Conservation (phyloP, 148 eudicot species). For the Diospyros kaki region DNA sequence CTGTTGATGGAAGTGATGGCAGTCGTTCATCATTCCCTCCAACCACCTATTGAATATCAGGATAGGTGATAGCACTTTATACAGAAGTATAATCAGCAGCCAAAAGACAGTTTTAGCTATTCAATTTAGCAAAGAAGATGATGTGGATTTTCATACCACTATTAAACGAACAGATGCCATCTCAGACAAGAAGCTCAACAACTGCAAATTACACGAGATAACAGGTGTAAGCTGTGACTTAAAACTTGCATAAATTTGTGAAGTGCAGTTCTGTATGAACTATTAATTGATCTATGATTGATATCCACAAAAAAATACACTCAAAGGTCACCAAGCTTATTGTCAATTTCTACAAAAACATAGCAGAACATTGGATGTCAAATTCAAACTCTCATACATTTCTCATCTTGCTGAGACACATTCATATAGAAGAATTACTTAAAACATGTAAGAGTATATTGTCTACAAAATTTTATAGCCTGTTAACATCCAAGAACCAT, state of each 20-base stretch:
- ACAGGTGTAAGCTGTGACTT: not conserved
- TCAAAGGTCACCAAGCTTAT: not conserved
- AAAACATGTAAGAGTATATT: not conserved
- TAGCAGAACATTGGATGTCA: not conserved
- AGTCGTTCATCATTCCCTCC: slow-evolving; percentile 79
- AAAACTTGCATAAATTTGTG: not conserved
- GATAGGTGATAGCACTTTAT: not conserved
- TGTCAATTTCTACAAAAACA: not conserved
- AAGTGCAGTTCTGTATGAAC: not conserved
- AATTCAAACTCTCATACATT: not conserved
- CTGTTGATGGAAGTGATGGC: slow-evolving; percentile 66
- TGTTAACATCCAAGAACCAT: not conserved
- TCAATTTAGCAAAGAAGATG: slow-evolving; percentile 10
- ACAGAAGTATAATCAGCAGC: not conserved
- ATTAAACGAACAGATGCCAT: slow-evolving; percentile 73
- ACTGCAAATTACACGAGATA: slow-evolving; percentile 39
- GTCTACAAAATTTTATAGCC: not conserved
- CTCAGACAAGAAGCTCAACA: slow-evolving; percentile 83
- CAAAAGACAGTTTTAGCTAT: not conserved
- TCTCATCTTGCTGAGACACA: not conserved
- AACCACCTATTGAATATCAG: slow-evolving; percentile 49
- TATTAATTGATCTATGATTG: not conserved
- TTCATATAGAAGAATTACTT: not conserved
- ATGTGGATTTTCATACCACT: slow-evolving; percentile 59
- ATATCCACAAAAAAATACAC: not conserved